Evolutionary conservation across 371 early-diverging fungal species (phyloP).

Genomic region (Fennellomyces sp.): DNA sequence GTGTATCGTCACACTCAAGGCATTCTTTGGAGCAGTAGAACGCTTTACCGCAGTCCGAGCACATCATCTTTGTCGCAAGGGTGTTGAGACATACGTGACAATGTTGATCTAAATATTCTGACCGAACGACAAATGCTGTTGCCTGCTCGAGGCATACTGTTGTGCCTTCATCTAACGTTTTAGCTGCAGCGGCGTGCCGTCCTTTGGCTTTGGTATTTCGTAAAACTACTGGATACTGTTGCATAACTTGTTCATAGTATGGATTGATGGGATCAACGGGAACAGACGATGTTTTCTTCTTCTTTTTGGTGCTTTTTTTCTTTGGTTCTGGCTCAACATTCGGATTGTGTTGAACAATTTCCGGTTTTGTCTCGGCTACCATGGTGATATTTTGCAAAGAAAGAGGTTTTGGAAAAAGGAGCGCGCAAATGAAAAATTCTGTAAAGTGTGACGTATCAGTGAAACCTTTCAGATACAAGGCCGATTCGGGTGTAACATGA

Average conservation of each 20-base stretch:
- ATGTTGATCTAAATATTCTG: slow-evolving; percentile 50
- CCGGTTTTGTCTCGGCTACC: not conserved
- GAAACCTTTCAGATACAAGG: no score
- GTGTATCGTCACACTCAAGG: slow-evolving; percentile 46
- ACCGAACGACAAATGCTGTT: slow-evolving; percentile 61
- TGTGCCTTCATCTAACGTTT: slow-evolving; percentile 52
- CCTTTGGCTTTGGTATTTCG: slow-evolving; percentile 57
- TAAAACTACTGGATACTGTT: slow-evolving; percentile 31
- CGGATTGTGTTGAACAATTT: not conserved
- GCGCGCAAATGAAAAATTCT: not conserved
- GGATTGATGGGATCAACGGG: slow-evolving; percentile 9
- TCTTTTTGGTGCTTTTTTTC: slow-evolving; percentile 5
- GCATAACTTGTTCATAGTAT: slow-evolving; percentile 24
- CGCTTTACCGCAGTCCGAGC: slow-evolving; percentile 53
- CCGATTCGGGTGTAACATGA: no score
- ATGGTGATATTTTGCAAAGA: not conserved
- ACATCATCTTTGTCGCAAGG: slow-evolving; percentile 45
- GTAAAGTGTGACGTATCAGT: no score
- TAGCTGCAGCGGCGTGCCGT: slow-evolving; percentile 61
- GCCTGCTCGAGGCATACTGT: slow-evolving; percentile 59
- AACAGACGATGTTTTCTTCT: slow-evolving; percentile 4
- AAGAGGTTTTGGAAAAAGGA: not conserved
- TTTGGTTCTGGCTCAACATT: not conserved
- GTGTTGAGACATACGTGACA: slow-evolving; percentile 64
- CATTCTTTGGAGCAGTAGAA: slow-evolving; percentile 69